Evolutionary conservation across 768 basidiomycete genomes (phyloP), one percentile per base, ranked within the genome.

Genomic region (Rhodotorula diobovata): DNA sequence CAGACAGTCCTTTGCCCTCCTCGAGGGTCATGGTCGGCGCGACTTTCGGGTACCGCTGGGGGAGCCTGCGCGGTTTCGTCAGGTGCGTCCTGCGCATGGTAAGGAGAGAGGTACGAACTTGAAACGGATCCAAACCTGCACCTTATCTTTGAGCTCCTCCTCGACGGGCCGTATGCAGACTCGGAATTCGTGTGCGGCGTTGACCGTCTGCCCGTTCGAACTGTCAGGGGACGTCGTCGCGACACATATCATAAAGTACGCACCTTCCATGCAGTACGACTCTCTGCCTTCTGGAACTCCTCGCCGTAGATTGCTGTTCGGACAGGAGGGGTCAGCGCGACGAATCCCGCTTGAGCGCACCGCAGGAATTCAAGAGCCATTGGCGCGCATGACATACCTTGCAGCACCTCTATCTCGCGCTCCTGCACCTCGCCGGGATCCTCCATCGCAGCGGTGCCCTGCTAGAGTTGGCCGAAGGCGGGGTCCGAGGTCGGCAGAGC

Each of bases 211-310:
- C 1, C 14, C 34, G 30, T 30, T 6, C 4, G 37, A 1, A 21
- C 0, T 4, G 10, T 16, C n/a, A 45, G 60, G n/a, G 34, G 4
- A 11, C n/a, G 2, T 0, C 25, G 10, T 23, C 9, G 53, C 5
- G 46, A 25, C 5, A 0, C 2, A 25, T 1, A 10, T 12, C 11
- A 2, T 11, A 35, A 7, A 34, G 2, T 2, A 23, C 56, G 39
- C 53, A 69, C 73, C 70, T 75, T 75, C 74, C 74, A 75, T 15
- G 74, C 71, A 18, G 74, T 72, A 7, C 55, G 46, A 11, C 60
- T 67, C 35, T 66, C 66, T 1, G 66, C 70, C 46, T 61, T 63
- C 32, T 70, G 46, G 30, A 72, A 75, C 32, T 75, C 74, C 1
- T 75, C 74, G 53, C 66, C 66, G 56, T 70, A 75, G 71, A 75